phyloP scores from a whole-genome alignment of 257 asterid genomes.

The Datura wrightii region DNA sequence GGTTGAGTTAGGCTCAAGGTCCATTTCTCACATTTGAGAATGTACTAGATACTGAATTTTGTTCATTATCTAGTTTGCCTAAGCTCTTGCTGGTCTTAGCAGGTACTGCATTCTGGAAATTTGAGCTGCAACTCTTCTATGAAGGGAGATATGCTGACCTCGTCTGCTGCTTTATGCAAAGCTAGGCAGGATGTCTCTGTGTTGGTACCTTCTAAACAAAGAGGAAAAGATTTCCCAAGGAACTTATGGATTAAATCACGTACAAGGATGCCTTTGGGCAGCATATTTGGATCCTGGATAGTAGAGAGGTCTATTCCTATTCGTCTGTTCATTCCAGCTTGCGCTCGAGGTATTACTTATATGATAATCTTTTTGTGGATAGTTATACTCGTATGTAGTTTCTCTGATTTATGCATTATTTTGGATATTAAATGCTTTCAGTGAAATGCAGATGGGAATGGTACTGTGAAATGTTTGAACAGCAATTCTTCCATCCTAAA shows the following conservation, averaged over 20 bases:
- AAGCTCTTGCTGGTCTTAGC: constrained; percentile 37
- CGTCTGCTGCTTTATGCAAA: constrained; percentile 65
- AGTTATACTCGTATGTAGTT: background rate
- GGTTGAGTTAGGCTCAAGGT: background rate
- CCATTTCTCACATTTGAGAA: background rate
- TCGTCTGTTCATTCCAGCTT: constrained; percentile 42
- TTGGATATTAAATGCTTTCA: constrained; percentile 80
- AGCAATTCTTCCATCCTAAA: constrained; percentile 49
- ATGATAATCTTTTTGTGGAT: background rate
- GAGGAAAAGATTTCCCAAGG: constrained; percentile 45
- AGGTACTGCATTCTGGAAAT: constrained; percentile 49
- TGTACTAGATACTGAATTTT: constrained; percentile 31
- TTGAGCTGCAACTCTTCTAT: constrained; percentile 44
- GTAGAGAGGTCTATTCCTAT: constrained; percentile 44
- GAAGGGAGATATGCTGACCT: constrained; percentile 74
- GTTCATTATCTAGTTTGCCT: background rate
- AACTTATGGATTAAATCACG: constrained; percentile 45
- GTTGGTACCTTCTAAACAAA: constrained; percentile 51
- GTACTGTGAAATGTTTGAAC: constrained; percentile 47
- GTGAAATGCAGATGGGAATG: constrained; percentile 71
- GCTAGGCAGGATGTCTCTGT: constrained; percentile 53
- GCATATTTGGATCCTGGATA: constrained; percentile 45
- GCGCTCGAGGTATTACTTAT: constrained; percentile 62
- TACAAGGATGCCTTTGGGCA: constrained; percentile 49
- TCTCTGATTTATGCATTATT: constrained; percentile 35